Evolutionary conservation across 108 stramenopile genomes (phyloP).

Genomic region (Cyclostephanos tholiformis): DNA sequence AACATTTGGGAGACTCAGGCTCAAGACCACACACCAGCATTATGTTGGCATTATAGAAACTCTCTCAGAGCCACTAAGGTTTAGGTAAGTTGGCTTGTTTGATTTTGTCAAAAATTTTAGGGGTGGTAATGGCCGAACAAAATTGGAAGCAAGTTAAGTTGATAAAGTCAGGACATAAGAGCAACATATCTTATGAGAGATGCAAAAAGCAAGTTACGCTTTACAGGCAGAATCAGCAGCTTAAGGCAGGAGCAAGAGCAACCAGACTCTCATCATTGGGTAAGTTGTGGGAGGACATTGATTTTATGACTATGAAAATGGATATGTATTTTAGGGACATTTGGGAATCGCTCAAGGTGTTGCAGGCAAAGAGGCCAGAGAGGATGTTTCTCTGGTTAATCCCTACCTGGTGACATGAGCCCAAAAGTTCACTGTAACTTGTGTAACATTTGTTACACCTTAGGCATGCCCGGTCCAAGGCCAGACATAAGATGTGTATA

Average conservation of each 20-base stretch:
- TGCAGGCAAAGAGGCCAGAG: too few species aligned
- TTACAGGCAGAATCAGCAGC: not conserved
- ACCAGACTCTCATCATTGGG: not conserved
- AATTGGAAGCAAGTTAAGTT: constrained; percentile 20
- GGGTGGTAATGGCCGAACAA: constrained; percentile 8
- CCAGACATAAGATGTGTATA: too few species aligned
- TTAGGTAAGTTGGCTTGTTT: constrained; percentile 13
- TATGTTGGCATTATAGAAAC: not conserved
- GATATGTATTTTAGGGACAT: not conserved
- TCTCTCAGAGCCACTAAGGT: constrained; percentile 5
- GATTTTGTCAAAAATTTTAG: constrained; percentile 13
- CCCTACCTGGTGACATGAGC: too few species aligned
- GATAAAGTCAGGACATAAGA: not conserved
- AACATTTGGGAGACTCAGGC: too few species aligned
- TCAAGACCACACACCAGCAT: not conserved
- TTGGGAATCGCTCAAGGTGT: not conserved
- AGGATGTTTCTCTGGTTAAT: too few species aligned
- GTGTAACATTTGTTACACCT: too few species aligned
- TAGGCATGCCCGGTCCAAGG: too few species aligned
- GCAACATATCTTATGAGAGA: not conserved
- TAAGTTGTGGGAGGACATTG: constrained; percentile 22
- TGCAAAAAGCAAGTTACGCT: constrained; percentile 2
- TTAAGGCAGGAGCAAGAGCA: not conserved
- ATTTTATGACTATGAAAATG: constrained; percentile 6
- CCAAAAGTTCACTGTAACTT: too few species aligned